Evolutionary conservation across 352 stramenopile species (phyloP), one percentile per base, ranked within the genome.

Genomic region (Blastocystis sp.): DNA sequence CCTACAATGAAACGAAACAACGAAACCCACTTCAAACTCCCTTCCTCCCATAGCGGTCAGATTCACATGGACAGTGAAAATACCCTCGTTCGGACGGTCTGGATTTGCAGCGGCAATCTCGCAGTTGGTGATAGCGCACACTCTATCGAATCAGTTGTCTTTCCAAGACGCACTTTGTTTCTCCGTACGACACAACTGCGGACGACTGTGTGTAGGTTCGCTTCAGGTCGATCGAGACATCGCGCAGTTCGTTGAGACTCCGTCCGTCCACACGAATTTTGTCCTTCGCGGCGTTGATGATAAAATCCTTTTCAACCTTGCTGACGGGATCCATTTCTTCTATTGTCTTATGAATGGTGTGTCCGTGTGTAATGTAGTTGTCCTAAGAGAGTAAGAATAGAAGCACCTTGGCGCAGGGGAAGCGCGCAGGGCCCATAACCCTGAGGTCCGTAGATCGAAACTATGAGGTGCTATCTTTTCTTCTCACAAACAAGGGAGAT

Each of bases 371-470:
- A 51, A 51, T 29, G 1, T 63, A 24, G n/a, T 63, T 36, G 1
- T 29, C n/a, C n/a, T 63, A 4, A 14, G 32, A 63, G 53, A 29
- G 21, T 34, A 29, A 34, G 4, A 75, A 7, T 9, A 67, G 71
- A 53, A 84, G 73, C 73, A 84, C 73, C 73, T 84, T 84, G 73
- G 73, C 73, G 73, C 73, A 84, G 73, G 49, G 73, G 73, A 84
- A 84, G 73, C 73, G 73, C 54, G 73, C 59, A 73, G 73, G 73
- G 73, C 73, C 59, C 73, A 84, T 84, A 84, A 84, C 73, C 73
- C 73, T 73, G 59, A 84, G 73, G 73, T 84, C 73, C 73, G 73
- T 84, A 69, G 73, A 84, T 84, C 73, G 73, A 84, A 84, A 84
- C 73, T 69, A 84, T 38, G 73, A 84, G 73, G 73, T 84, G 73